Base-by-base conservation (phyloP, 768 basidiomycete genomes). In the Suillus plorans region DNA sequence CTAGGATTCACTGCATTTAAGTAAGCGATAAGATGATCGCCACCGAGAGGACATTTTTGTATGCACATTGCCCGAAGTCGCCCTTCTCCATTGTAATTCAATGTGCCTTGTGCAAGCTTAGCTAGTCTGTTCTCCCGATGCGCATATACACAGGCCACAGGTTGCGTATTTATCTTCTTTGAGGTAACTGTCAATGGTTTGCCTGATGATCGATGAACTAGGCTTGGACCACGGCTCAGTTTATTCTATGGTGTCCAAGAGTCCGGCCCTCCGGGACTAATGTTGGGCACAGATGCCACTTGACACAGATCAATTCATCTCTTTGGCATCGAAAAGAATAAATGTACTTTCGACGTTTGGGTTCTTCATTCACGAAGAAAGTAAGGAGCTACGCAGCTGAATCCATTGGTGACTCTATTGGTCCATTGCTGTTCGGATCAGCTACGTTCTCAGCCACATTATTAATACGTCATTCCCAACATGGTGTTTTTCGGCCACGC, bases 401-500 rank as follows among this genome's bases (percentile, higher is more conserved):
- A 31, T 31, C 31, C 31, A 31, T 5, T 31, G 5, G 31, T 31
- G 31, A 5, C 31, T 31, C 6, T 5, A 31, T 31, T 31, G 31
- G 31, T 31, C 31, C 5, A 6, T 1, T 31, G 31, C 31, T 31
- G 5, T 31, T 31, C 31, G 31, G 31, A 31, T 31, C 31, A 31
- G 28, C 28, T 31, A 31, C 5, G 31, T 31, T 31, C 45, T 22
- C 28, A 53, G 28, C 52, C 52, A 53, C 52, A 31, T 36, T 13
- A 55, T 37, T 37, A 37, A 37, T 37, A 37, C 10, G 10, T 20
- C 53, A 34, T 18, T 34, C 53, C 31, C 31, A 20, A 55, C 53
- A 55, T 55, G 53, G 53, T 36, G 34, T 36, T 36, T 37, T 57
- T 57, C 56, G n/a, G 36, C 56, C 53, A 55, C 53, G 53, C 53